These are phyloP conservation scores for Boletellus deceptivus DNA, from an alignment of 1,284 basidiomycete genomes.

Conservation along the genomic window DNA sequence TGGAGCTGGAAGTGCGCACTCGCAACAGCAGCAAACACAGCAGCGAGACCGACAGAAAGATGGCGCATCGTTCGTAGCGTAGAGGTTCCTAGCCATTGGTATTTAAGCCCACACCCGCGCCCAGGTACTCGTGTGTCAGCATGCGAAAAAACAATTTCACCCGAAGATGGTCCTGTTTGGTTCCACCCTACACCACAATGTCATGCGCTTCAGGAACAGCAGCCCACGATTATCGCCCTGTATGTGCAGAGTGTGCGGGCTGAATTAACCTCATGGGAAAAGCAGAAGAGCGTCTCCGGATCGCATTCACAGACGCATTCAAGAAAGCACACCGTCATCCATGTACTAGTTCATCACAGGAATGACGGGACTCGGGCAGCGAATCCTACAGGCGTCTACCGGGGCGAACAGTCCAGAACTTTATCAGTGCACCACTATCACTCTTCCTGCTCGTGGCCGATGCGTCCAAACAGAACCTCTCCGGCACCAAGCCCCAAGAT, in stretches of 20 bases:
- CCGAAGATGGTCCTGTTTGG: slow-evolving; percentile 24
- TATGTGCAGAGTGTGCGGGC: too few relatives aligned
- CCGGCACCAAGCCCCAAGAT: slow-evolving; percentile 61
- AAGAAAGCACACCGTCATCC: not conserved
- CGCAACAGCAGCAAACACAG: slow-evolving; percentile 37
- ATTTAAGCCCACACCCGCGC: too few relatives aligned
- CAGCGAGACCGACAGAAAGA: slow-evolving; percentile 30
- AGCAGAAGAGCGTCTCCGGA: too few relatives aligned
- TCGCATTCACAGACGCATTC: too few relatives aligned
- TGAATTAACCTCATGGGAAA: too few relatives aligned
- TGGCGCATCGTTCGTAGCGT: slow-evolving; percentile 32
- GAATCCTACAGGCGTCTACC: not conserved
- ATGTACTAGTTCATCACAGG: too few relatives aligned
- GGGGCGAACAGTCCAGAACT: too few relatives aligned
- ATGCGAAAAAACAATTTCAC: slow-evolving; percentile 13
- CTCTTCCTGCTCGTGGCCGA: slow-evolving; percentile 30
- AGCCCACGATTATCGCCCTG: too few relatives aligned
- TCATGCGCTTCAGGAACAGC: too few relatives aligned
- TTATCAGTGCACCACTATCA: not conserved
- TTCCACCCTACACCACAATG: too few relatives aligned
- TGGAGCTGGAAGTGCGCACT: slow-evolving; percentile 61
- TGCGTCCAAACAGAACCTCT: slow-evolving; percentile 63
- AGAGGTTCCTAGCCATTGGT: not conserved
- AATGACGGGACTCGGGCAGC: not conserved
- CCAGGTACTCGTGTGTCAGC: too few relatives aligned